A percentile compares a stretch with the other conserved stretches of the same genome.
Evolutionary conservation across 352 stramenopile species (phyloP).

Genomic region (Pythium vanterpoolii): DNA sequence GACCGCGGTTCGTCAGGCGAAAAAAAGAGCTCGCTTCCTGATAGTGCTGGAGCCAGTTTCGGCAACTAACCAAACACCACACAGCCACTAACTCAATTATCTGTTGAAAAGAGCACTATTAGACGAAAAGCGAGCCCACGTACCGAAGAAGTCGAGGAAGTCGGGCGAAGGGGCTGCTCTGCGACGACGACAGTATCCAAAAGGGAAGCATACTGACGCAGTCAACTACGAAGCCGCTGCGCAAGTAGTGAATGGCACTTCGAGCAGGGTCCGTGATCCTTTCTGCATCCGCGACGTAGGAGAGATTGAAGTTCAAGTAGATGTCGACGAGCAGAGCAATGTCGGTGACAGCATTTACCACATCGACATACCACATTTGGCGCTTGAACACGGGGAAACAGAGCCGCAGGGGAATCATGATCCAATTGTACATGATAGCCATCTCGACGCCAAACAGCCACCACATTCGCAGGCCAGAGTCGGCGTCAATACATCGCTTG

Average conservation of each 20-base stretch:
- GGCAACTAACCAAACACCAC: constrained; percentile 11
- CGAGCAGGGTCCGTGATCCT: constrained; percentile 44
- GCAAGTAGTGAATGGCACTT: constrained; percentile 40
- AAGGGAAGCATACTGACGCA: constrained; percentile 42
- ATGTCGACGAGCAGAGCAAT: constrained; percentile 36
- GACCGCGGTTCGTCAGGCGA: constrained; percentile 3
- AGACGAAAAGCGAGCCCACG: neutral
- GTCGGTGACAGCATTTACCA: constrained; percentile 32
- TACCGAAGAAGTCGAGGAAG: constrained; percentile 4
- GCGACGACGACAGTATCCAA: too few relatives aligned
- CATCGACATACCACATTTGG: constrained; percentile 34
- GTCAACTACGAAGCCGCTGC: constrained; percentile 37
- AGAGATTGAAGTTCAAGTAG: constrained; percentile 58
- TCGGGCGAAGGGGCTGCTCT: neutral
- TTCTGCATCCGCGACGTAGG: constrained; percentile 45
- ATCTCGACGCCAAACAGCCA: constrained; percentile 36
- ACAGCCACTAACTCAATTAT: neutral
- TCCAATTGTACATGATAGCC: constrained; percentile 32
- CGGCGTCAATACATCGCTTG: constrained; percentile 40
- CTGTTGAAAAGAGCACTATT: neutral
- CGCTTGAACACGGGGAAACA: constrained; percentile 40
- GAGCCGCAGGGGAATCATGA: constrained; percentile 45
- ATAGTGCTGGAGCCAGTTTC: constrained; percentile 39
- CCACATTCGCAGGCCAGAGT: constrained; percentile 39
- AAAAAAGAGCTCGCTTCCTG: constrained; percentile 34